Base-by-base conservation (phyloP, 1,139 yeast species). In the Protomyces macrosporus region DNA sequence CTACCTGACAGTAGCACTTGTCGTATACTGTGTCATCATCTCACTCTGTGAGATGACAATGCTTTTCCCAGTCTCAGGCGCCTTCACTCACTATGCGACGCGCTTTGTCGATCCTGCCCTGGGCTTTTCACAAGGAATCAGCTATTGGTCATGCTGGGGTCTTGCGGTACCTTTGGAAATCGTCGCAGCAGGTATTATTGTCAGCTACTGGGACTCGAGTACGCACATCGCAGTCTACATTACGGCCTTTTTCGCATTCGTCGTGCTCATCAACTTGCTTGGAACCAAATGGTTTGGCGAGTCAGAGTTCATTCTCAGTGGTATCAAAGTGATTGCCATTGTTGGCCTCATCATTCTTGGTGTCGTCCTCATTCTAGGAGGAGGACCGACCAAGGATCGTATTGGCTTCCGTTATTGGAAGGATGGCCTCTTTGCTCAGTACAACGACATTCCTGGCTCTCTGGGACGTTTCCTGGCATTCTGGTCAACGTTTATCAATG, bases 11-110 rank as follows among this genome's bases (percentile, higher is more conserved):
- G 82, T 84, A 67, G 90, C 88, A 0, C 71, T 83, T 0, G 79
- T 89, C 14, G 90, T 88, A 0, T 73, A 86, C 51, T 81, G 87
- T 1, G 84, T 95, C 1, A 82, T 88, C 79, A 76, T 85, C 32
- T 84, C 93, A 4, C 86, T 88, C 72, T 88, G 95, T 66, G 97
- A 90, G 74, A 87, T 90, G 87, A 90, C 88, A 9, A 87, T 96
- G 0, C 79, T 89, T 67, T 88, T 85, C 75, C 68, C 68, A 4
- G 65, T 65, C 33, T 54, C 68, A 4, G 68, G 68, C 10, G 65
- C 66, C 5, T 66, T 66, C 42, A 62, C 65, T 12, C 65, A 60
- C 48, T 67, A 60, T 48, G 65, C 69, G 7, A 57, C 60, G 34
- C 68, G 69, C 42, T 75, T 74, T 57, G 70, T 75, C 35, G 77